Evolutionary conservation across 148 eudicot species (phyloP).

Genomic region (Amaranthus cruentus): DNA sequence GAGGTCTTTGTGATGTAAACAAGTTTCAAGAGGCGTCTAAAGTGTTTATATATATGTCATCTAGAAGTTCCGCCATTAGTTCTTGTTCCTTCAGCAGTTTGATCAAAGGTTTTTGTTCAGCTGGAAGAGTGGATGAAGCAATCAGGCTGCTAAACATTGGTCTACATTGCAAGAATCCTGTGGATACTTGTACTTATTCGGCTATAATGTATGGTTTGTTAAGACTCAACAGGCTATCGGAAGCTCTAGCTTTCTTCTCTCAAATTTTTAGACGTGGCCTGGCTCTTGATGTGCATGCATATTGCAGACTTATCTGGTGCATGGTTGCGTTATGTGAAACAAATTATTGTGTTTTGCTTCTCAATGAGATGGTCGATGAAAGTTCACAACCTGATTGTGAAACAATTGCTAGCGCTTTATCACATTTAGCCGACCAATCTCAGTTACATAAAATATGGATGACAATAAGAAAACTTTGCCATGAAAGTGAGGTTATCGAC

Average conservation of each 20-base stretch:
- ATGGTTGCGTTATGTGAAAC: slow-evolving; percentile 16
- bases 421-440: slow-evolving; percentile 10
- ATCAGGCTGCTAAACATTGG: slow-evolving; percentile 30
- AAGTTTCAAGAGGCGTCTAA: slow-evolving; percentile 21
- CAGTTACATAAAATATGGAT: slow-evolving; percentile 13
- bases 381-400: slow-evolving; percentile 20
- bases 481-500: slow-evolving; percentile 16
- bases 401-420: slow-evolving; percentile 20
- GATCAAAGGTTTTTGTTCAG: slow-evolving; percentile 17
- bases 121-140: slow-evolving; percentile 18
- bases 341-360: slow-evolving; percentile 13
- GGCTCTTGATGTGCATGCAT: slow-evolving; percentile 22
- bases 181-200: slow-evolving; percentile 31
- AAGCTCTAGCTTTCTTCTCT: slow-evolving; percentile 18
- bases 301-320: slow-evolving; percentile 19
- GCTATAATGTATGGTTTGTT: slow-evolving; percentile 41
- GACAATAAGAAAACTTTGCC: slow-evolving; percentile 9
- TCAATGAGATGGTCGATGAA: slow-evolving; percentile 19
- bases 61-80: slow-evolving; percentile 10
- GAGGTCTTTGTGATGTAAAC: slow-evolving; percentile 19
- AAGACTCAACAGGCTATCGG: slow-evolving; percentile 22
- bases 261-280: slow-evolving; percentile 25
- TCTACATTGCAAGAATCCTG: slow-evolving; percentile 28
- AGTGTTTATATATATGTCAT: slow-evolving; percentile 23
- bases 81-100: slow-evolving; percentile 14